Conservation (phyloP, 352 stramenopile species). For the Phytophthora podocarpi region DNA sequence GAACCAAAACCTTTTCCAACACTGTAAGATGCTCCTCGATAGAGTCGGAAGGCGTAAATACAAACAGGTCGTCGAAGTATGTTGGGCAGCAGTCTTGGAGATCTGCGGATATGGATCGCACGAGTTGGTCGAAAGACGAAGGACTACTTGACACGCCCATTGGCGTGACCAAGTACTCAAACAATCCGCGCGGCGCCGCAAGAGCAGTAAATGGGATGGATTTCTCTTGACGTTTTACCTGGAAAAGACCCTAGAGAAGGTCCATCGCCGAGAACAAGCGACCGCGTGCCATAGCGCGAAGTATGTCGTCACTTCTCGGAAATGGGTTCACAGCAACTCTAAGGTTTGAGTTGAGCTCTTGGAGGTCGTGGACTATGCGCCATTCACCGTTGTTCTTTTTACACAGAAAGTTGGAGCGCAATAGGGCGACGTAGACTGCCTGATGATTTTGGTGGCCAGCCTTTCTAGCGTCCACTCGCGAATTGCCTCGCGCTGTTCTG, state of each 20-base stretch:
- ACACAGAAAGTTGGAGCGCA: conserved; percentile 8
- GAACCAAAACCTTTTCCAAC: not conserved
- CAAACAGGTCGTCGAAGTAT: conserved; percentile 4
- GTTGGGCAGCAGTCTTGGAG: not conserved
- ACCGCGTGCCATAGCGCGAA: not conserved
- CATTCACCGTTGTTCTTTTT: conserved; percentile 5
- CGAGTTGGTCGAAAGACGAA: conserved; percentile 3
- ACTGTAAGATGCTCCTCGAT: not conserved
- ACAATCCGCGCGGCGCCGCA: conserved; percentile 4
- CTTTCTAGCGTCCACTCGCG: not conserved
- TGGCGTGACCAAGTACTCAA: conserved; percentile 9
- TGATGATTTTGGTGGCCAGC: not conserved
- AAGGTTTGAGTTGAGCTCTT: conserved; percentile 1
- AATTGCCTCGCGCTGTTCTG: not conserved
- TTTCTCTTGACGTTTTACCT: not conserved
- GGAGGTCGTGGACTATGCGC: conserved; percentile 5
- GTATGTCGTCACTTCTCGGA: conserved; percentile 10
- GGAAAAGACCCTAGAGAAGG: conserved; percentile 15
- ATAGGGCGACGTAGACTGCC: conserved; percentile 3
- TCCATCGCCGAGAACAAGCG: conserved; percentile 1
- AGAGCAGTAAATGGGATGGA: conserved; percentile 12
- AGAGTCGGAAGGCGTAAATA: not conserved
- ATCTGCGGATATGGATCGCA: not conserved
- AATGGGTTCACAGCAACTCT: conserved; percentile 6
- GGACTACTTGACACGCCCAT: conserved; percentile 15